Conservation (phyloP, 495 filamentous ascomycete species). For the Penicillium crystallinum region DNA sequence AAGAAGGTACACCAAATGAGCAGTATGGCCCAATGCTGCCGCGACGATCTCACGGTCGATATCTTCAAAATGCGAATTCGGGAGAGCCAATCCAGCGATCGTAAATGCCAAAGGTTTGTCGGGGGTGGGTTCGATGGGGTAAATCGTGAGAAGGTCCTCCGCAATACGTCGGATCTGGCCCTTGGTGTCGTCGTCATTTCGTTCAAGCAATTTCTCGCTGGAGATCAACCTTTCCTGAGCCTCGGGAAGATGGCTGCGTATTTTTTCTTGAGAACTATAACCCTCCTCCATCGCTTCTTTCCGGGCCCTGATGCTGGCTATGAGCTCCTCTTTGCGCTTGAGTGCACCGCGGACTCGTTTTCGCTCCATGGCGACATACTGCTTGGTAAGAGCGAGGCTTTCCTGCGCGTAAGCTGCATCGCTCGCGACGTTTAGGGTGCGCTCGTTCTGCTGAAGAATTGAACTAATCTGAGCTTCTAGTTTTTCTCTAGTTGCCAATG, state of each 20-base stretch:
- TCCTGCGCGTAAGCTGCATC: conserved; percentile 62
- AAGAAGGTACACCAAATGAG: conserved; percentile 68
- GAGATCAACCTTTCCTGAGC: conserved; percentile 55
- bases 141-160: conserved; percentile 72
- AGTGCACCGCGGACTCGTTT: conserved; percentile 56
- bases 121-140: conserved; percentile 66
- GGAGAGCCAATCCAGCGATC: conserved; percentile 68
- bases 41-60: conserved; percentile 63
- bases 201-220: conserved; percentile 47
- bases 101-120: conserved; percentile 65
- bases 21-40: conserved; percentile 77
- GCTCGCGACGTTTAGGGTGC: conserved; percentile 36
- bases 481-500: conserved; percentile 67
- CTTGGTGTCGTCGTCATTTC: conserved; percentile 57
- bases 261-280: conserved; percentile 50
- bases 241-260: conserved; percentile 39
- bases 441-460: conserved; percentile 55
- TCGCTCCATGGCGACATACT: conserved; percentile 57
- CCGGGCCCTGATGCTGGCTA: conserved; percentile 59
- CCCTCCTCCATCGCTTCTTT: conserved; percentile 62
- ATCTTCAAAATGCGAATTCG: conserved; percentile 68
- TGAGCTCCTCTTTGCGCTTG: conserved; percentile 58
- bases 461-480: conserved; percentile 72
- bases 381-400: conserved; percentile 50
- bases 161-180: conserved; percentile 83